Evolutionary conservation across 2,329 filamentous ascomycete species (phyloP).

Genomic region (Rhynchosporium graminicola): DNA sequence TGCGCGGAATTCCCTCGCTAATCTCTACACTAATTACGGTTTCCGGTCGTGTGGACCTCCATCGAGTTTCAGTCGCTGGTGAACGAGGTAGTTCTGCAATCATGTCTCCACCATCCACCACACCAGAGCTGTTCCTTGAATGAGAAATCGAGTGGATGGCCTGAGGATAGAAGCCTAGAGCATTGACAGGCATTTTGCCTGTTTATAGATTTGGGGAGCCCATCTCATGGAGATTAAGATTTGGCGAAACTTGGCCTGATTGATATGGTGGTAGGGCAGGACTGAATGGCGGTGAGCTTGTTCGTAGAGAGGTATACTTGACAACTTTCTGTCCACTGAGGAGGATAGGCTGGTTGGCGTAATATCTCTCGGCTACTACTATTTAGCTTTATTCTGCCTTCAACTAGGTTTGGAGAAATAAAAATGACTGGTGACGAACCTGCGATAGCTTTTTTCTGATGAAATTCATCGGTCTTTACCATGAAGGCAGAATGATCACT

Average conservation of each 20-base stretch:
- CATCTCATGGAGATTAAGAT: slow-evolving; percentile 12
- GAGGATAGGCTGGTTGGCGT: neutral
- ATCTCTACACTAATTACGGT: neutral
- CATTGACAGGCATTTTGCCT: neutral
- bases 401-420: too few species aligned
- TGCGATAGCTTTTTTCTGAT: neutral
- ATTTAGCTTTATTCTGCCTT: neutral
- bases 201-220: neutral
- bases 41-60: neutral
- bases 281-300: neutral
- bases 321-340: neutral
- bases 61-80: neutral
- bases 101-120: neutral
- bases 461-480: neutral
- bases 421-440: neutral
- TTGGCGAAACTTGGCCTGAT: neutral
- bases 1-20: neutral
- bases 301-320: neutral
- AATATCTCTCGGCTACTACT: neutral
- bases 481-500: neutral
- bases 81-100: slow-evolving; percentile 6
- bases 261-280: slow-evolving; percentile 17
- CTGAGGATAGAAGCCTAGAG: neutral
- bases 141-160: neutral
- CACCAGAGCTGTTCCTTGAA: neutral